These are phyloP conservation scores for Aphanomyces invadans DNA, from an alignment of 352 stramenopile genomes.

Conservation along the genomic window DNA sequence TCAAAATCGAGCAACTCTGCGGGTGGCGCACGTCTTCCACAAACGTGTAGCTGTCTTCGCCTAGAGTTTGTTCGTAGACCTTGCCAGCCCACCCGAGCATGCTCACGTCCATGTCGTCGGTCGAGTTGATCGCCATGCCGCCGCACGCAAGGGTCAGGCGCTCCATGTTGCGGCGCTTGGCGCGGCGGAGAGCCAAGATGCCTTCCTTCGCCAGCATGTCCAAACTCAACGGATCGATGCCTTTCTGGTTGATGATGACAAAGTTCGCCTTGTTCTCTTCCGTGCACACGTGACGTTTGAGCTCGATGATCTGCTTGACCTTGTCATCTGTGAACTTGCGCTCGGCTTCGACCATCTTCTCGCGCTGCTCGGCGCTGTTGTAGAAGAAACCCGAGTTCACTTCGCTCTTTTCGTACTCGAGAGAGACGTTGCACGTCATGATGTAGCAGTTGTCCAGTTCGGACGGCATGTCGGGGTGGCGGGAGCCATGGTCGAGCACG, in stretches of 20 bases:
- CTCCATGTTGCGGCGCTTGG: slow-evolving; percentile 99
- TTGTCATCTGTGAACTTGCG: slow-evolving; percentile 95
- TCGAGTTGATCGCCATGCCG: slow-evolving; percentile 96
- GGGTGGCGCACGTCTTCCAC: slow-evolving; percentile 97
- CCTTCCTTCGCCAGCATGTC: slow-evolving; percentile 99
- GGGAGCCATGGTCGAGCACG: slow-evolving; percentile 97
- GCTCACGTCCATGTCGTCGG: slow-evolving; percentile 95
- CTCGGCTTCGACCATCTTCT: slow-evolving; percentile 96
- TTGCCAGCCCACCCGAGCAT: slow-evolving; percentile 96
- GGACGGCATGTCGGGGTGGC: slow-evolving; percentile 99
- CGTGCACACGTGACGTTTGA: slow-evolving; percentile 96
- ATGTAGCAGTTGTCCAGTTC: slow-evolving; percentile 96
- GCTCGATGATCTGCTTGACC: slow-evolving; percentile 96
- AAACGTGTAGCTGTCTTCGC: slow-evolving; percentile 99
- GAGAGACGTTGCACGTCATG: slow-evolving; percentile 99
- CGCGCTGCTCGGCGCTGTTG: slow-evolving; percentile 96
- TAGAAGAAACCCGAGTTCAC: slow-evolving; percentile 98
- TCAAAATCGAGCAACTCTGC: slow-evolving; percentile 96
- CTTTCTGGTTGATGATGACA: slow-evolving; percentile 99
- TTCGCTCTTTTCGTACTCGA: slow-evolving; percentile 99
- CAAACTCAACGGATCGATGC: slow-evolving; percentile 97
- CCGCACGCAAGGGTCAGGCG: slow-evolving; percentile 97
- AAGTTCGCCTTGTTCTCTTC: slow-evolving; percentile 95
- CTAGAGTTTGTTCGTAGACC: slow-evolving; percentile 97
- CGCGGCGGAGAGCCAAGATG: slow-evolving; percentile 95